Evolutionary conservation across 208 protist genomes (phyloP), one percentile per base, ranked within the genome.

Genomic region (Herpetomonas samuelpessoai): DNA sequence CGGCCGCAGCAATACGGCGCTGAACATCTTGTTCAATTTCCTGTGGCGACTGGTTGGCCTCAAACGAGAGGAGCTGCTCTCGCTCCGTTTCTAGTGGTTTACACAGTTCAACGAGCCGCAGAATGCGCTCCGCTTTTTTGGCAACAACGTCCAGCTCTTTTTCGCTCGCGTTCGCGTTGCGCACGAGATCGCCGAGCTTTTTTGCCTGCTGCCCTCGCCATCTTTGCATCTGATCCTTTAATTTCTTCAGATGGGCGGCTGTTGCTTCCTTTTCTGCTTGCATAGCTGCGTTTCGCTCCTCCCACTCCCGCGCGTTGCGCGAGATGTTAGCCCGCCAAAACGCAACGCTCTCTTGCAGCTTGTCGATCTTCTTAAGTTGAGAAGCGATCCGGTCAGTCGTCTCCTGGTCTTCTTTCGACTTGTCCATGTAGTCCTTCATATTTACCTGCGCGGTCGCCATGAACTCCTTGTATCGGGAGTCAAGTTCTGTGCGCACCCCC

Each of bases 341-440:
- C 0, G 79, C 71, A 28, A 98, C 83, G 39, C 59, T 92, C 54
- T 96, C 90, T 62, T 98, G 95, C 56, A 97, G 76, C 28, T 95
- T 93, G 55, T 97, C 93, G 45, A 98, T 97, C 76, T 95, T 89
- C 54, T 92, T 92, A 45, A 97, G 71, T 66, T 98, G 92, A 24
- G 72, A 67, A 0, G 75, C 95, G 59, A 95, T 98, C 51, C 73
- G 75, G 57, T 94, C 83, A 18, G 92, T 94, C 0, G 86, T 93
- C 53, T 98, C 93, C 29, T 86, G 73, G 66, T 98, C 95, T 50
- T 97, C 88, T 56, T 97, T 97, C 14, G 94, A 96, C 61, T 97
- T 90, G 58, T 97, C 92, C 62, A 92, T 92, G 72, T 98, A 97
- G 63, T 97, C 88, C 66, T 97, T 96, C 91, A 97, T 97, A 53